Evolutionary conservation across 495 filamentous ascomycete species (phyloP), one percentile per base, ranked within the genome.

Genomic region (Aspergillus diversus): DNA sequence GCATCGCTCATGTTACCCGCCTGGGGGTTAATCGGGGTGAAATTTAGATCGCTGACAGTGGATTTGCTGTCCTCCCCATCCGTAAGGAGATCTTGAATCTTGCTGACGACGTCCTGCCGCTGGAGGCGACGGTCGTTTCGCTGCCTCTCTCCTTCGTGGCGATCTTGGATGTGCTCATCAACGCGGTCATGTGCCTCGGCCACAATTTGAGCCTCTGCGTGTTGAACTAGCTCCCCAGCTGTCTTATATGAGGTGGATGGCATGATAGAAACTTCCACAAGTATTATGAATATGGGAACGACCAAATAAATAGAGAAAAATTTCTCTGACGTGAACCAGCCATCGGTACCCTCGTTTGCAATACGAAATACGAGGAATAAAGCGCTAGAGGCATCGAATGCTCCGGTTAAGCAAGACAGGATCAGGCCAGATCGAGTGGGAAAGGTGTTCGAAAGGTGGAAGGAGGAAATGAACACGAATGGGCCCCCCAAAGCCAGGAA

Each of bases 391-490:
- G 92, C 88, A 73, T 97, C 93, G 67, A 97, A 97, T 43, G 92
- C 92, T 5, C 93, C 93, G 0, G 92, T 97, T 17, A 97, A 78
- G 35, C 93, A 82, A 0, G 93, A 92, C 4, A 97, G 79, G 55
- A 97, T 93, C 15, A 96, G 75, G 4, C 93, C 93, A 1, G 92
- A 96, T 64, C 90, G 86, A n/a, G 81, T 80, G 1, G 93, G 93
- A 69, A 97, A 97, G 12, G 92, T 87, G 67, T 97, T 97, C 48
- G 90, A 93, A n/a, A 97, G 83, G 65, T 97, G 93, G 77, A 97
- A 97, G 3, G 88, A 92, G 13, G 90, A 87, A 61, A 97, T 96
- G 77, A 94, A 97, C 32, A 93, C 85, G 69, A 96, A 97, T 32
- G 93, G 92, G 0, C 93, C 93, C 32, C 92, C 93, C 11, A 97